Conservation (phyloP, 108 stramenopile species). For the Fragilaria crotonensis region DNA sequence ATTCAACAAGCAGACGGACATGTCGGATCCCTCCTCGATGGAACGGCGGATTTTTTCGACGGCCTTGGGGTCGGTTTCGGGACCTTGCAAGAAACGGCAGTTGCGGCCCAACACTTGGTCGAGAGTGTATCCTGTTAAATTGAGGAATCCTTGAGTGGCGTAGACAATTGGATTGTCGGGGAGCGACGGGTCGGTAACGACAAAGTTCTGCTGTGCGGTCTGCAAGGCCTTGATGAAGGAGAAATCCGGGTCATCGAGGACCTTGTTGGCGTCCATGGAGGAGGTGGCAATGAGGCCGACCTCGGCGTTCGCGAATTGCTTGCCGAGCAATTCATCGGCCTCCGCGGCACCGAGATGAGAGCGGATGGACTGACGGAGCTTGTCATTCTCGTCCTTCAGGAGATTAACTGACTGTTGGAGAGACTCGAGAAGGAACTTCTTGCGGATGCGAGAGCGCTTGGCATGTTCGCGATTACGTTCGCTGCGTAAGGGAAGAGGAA, state of each 20-base stretch:
- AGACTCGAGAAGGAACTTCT: slow-evolving; percentile 93
- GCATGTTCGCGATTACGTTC: slow-evolving; percentile 94
- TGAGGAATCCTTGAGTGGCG: slow-evolving; percentile 86
- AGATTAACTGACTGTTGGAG: slow-evolving; percentile 80
- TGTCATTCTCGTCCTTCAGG: slow-evolving; percentile 83
- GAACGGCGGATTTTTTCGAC: slow-evolving; percentile 91
- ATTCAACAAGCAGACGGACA: slow-evolving; percentile 90
- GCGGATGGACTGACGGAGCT: slow-evolving; percentile 62
- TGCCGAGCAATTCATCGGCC: slow-evolving; percentile 47
- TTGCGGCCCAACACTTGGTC: slow-evolving; percentile 92
- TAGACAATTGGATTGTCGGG: slow-evolving; percentile 96
- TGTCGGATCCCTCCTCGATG: slow-evolving; percentile 85
- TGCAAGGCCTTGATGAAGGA: slow-evolving; percentile 94
- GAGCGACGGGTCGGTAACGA: slow-evolving; percentile 92
- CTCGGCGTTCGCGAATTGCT: slow-evolving; percentile 36
- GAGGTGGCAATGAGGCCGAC: slow-evolving; percentile 59
- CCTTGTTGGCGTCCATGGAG: slow-evolving; percentile 75
- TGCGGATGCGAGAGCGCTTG: slow-evolving; percentile 89
- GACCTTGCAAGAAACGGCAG: slow-evolving; percentile 94
- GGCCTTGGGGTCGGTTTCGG: slow-evolving; percentile 92
- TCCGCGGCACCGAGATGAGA: slow-evolving; percentile 60
- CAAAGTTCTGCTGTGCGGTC: slow-evolving; percentile 96
- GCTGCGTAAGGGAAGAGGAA: slow-evolving; percentile 17
- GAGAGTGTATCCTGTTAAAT: slow-evolving; percentile 91
- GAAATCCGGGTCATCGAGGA: slow-evolving; percentile 95